These are phyloP conservation scores for Dictyophora rubrovolvata DNA, from an alignment of 768 basidiomycete species.

Conservation along the genomic window DNA sequence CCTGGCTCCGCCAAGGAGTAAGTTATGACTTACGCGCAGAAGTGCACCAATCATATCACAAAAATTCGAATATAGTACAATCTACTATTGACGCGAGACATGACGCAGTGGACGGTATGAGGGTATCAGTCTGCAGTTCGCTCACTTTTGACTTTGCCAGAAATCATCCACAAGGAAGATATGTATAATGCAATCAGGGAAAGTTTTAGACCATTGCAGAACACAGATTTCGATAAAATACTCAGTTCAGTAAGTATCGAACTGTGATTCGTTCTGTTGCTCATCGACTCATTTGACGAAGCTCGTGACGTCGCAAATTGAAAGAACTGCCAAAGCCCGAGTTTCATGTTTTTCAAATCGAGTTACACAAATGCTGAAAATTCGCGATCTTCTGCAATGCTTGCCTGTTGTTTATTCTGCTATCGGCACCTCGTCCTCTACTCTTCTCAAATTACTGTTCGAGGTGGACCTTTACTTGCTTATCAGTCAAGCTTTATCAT, in stretches of 20 bases:
- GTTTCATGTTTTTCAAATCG: slow-evolving; percentile 52
- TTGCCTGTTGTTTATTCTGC: slow-evolving; percentile 56
- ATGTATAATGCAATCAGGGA: slow-evolving; percentile 56
- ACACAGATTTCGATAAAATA: slow-evolving; percentile 83
- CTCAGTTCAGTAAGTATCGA: slow-evolving; percentile 46
- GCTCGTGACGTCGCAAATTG: neutral
- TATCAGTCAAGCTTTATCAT: neutral
- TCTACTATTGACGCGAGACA: slow-evolving; percentile 68
- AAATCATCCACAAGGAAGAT: slow-evolving; percentile 70
- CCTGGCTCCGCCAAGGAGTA: slow-evolving; percentile 72
- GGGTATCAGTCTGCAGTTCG: neutral
- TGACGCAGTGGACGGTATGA: slow-evolving; percentile 72
- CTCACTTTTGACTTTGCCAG: slow-evolving; percentile 26
- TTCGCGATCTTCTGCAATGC: slow-evolving; percentile 62
- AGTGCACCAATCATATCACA: neutral
- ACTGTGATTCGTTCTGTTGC: neutral
- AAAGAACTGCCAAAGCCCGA: slow-evolving; percentile 43
- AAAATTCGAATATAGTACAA: slow-evolving; percentile 30
- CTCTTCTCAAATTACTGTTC: slow-evolving; percentile 50
- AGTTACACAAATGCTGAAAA: slow-evolving; percentile 68
- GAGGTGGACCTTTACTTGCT: slow-evolving; percentile 33
- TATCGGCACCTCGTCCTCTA: slow-evolving; percentile 45
- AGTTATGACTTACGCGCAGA: neutral
- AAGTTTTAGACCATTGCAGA: slow-evolving; percentile 61
- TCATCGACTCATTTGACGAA: neutral